These are phyloP conservation scores for Haplographium delicatum DNA, from an alignment of 495 filamentous ascomycete species.

Conservation along the genomic window DNA sequence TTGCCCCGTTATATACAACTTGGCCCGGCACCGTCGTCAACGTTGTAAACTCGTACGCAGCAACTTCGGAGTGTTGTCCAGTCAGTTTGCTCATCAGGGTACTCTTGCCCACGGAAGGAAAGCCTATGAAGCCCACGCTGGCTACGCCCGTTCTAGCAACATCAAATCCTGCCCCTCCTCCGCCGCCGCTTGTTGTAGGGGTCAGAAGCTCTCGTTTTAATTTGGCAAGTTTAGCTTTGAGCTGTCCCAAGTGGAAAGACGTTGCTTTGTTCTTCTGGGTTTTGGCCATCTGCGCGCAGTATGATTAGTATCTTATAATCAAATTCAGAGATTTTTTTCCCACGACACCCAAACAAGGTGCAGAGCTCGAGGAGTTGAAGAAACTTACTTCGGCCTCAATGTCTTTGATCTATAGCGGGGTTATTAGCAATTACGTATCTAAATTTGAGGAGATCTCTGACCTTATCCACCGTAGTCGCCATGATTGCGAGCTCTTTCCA, in stretches of 20 bases:
- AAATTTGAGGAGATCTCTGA: constrained; percentile 30
- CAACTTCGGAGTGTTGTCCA: constrained; percentile 93
- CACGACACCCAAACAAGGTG: too few relatives aligned
- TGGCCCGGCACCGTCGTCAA: constrained; percentile 96
- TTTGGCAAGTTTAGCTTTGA: constrained; percentile 98
- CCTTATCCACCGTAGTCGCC: constrained; percentile 96
- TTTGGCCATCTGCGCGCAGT: constrained; percentile 92
- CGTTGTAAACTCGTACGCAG: constrained; percentile 98
- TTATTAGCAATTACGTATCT: constrained; percentile 3
- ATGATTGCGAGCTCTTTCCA: constrained; percentile 64
- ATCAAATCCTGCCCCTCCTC: constrained; percentile 88
- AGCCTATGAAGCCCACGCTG: constrained; percentile 80
- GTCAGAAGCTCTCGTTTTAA: constrained; percentile 93
- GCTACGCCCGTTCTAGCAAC: constrained; percentile 97
- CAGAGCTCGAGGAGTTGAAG: too few relatives aligned
- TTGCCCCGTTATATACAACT: constrained; percentile 93
- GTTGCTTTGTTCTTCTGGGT: constrained; percentile 99
- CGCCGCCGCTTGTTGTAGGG: constrained; percentile 73
- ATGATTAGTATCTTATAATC: too few relatives aligned
- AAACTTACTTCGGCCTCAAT: constrained; percentile 80
- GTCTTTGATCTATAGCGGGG: constrained; percentile 78
- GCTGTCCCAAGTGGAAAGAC: constrained; percentile 78
- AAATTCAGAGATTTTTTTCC: too few relatives aligned
- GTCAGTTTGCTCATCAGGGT: constrained; percentile 93
- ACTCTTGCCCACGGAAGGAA: constrained; percentile 97